Evolutionary conservation across 768 basidiomycete genomes (phyloP).

Genomic region (Boletus sp.): DNA sequence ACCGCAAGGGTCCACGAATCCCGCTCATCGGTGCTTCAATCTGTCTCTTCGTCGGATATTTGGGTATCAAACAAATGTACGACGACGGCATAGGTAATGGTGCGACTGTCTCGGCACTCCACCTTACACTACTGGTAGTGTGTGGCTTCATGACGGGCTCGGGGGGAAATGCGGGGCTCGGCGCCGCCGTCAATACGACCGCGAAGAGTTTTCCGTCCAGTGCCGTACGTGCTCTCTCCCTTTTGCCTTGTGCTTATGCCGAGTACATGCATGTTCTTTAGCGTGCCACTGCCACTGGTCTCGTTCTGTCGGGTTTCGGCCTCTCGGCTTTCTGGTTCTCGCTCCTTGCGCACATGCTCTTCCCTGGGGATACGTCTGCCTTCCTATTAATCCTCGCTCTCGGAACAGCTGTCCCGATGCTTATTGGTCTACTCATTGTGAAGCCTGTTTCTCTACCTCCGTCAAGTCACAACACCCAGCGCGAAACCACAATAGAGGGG

Average conservation of each 20-base stretch:
- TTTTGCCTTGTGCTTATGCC: not conserved
- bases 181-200: conserved; percentile 71
- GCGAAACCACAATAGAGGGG: conserved; percentile 5
- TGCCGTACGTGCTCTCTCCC: conserved; percentile 42
- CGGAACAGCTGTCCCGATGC: conserved; percentile 77
- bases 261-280: conserved; percentile 24
- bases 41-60: conserved; percentile 67
- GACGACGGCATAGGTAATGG: conserved; percentile 46
- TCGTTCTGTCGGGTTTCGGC: conserved; percentile 85
- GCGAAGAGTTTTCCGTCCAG: conserved; percentile 79
- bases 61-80: conserved; percentile 67
- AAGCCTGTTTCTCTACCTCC: conserved; percentile 61
- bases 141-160: conserved; percentile 73
- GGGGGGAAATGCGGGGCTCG: conserved; percentile 71
- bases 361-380: conserved; percentile 73
- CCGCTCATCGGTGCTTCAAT: conserved; percentile 58
- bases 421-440: conserved; percentile 72
- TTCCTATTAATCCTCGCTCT: conserved; percentile 73
- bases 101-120: conserved; percentile 37
- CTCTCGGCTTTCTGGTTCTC: conserved; percentile 91
- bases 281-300: conserved; percentile 72
- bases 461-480: conserved; percentile 15
- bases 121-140: conserved; percentile 49
- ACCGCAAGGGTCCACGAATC: conserved; percentile 66
- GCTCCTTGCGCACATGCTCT: conserved; percentile 64